phyloP scores from a whole-genome alignment of 257 asterid species.

The Lantana camara region DNA sequence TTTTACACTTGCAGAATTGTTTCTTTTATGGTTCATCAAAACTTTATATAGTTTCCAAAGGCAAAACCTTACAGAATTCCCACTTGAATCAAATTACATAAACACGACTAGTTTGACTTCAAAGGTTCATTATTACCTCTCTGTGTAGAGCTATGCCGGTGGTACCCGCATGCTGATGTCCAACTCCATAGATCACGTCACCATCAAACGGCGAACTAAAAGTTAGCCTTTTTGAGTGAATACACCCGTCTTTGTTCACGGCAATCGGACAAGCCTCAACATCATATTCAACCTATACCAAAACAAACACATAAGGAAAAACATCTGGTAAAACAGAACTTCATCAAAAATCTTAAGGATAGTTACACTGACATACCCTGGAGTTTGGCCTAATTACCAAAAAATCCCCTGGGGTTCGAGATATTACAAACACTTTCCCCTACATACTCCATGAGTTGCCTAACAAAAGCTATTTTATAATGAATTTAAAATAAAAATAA shows the following conservation, averaged over 20 bases:
- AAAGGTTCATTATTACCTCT: conserved; percentile 45
- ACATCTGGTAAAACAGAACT: too few relatives aligned
- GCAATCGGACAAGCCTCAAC: conserved; percentile 48
- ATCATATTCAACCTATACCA: conserved; percentile 54
- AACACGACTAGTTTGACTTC: background rate
- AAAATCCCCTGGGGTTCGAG: too few relatives aligned
- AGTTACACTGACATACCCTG: too few relatives aligned
- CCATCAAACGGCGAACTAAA: conserved; percentile 57
- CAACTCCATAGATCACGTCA: conserved; percentile 66
- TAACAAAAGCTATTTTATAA: too few relatives aligned
- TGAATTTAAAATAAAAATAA: too few relatives aligned
- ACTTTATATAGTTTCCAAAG: too few relatives aligned
- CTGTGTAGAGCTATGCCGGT: conserved; percentile 57
- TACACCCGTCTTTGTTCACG: conserved; percentile 38
- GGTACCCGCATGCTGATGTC: conserved; percentile 77
- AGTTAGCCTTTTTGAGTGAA: conserved; percentile 35
- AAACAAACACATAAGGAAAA: conserved; percentile 8
- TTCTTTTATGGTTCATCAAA: background rate
- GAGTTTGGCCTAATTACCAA: too few relatives aligned
- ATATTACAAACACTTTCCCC: too few relatives aligned
- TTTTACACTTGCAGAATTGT: background rate
- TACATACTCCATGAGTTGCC: too few relatives aligned
- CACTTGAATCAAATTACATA: too few relatives aligned
- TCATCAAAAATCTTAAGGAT: background rate
- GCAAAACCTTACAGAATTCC: too few relatives aligned